A percentile compares a stretch with the other conserved stretches of the same genome.
phyloP scores from a whole-genome alignment of 257 asterid genomes.

The Coffea canephora region DNA sequence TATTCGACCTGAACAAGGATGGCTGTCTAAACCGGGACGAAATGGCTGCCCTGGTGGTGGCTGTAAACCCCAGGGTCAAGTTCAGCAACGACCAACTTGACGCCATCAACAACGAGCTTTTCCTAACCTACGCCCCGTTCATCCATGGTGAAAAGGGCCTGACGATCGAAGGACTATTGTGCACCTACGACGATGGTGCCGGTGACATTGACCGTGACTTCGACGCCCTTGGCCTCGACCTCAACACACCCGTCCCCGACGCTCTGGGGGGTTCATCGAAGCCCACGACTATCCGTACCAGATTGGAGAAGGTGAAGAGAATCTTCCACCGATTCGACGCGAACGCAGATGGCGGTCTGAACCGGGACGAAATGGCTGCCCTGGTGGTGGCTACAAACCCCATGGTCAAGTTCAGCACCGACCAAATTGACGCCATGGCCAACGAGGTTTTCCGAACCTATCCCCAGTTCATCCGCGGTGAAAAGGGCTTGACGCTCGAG shows the following conservation, averaged over 20 bases:
- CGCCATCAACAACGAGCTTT: constrained; percentile 88
- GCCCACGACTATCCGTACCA: constrained; percentile 39
- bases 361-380: constrained; percentile 90
- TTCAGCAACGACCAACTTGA: constrained; percentile 90
- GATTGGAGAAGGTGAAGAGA: constrained; percentile 93
- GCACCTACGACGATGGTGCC: constrained; percentile 96
- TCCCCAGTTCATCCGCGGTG: constrained; percentile 75
- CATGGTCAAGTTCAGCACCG: constrained; percentile 88
- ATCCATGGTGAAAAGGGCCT: constrained; percentile 82
- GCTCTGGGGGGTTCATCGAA: too few relatives aligned
- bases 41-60: constrained; percentile 88
- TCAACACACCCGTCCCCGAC: constrained; percentile 38
- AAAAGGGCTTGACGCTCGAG: constrained; percentile 75
- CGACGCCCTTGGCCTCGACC: constrained; percentile 86
- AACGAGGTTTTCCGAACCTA: constrained; percentile 92
- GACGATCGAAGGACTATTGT: constrained; percentile 79
- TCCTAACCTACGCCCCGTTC: constrained; percentile 81
- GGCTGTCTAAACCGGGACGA: constrained; percentile 89
- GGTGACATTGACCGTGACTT: constrained; percentile 98
- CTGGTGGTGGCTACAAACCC: constrained; percentile 87
- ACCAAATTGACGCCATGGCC: constrained; percentile 83
- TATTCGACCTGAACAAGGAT: constrained; percentile 69
- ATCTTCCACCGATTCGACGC: constrained; percentile 79
- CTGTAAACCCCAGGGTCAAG: constrained; percentile 87
- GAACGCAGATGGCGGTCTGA: constrained; percentile 80